Conservation (phyloP, 768 basidiomycete species). For the Kwoniella mangroviensis region DNA sequence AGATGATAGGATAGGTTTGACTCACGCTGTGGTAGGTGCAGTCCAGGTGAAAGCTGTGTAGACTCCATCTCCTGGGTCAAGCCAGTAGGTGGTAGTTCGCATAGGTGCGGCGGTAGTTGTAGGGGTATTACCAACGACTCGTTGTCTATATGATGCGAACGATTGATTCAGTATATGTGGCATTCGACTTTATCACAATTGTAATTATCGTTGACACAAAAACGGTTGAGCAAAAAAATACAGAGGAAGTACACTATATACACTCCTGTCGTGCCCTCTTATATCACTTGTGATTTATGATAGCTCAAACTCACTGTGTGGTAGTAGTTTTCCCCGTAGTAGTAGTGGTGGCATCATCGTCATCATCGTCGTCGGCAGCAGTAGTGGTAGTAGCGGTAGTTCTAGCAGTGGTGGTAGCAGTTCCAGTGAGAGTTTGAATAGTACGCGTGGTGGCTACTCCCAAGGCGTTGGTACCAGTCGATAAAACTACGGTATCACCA, state of each 20-base stretch:
- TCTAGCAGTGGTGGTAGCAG: slow-evolving; percentile 7
- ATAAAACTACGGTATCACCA: slow-evolving; percentile 47
- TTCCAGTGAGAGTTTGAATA: slow-evolving; percentile 28
- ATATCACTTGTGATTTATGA: background rate
- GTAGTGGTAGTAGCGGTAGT: slow-evolving; percentile 17
- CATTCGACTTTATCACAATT: no score
- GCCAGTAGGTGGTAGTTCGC: slow-evolving; percentile 36
- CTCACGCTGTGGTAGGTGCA: slow-evolving; percentile 42
- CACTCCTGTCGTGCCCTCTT: no score
- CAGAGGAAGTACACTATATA: no score
- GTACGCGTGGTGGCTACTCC: slow-evolving; percentile 34
- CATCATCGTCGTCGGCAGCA: slow-evolving; percentile 8
- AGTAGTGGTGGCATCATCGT: slow-evolving; percentile 17
- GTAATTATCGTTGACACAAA: no score
- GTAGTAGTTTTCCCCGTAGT: slow-evolving; percentile 19
- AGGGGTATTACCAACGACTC: slow-evolving; percentile 10
- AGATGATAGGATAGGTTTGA: background rate
- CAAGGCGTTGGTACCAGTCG: slow-evolving; percentile 36
- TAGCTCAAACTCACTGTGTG: slow-evolving; percentile 20
- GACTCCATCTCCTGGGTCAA: slow-evolving; percentile 41
- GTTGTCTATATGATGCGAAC: background rate
- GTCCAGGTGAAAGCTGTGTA: slow-evolving; percentile 46
- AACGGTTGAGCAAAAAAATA: no score
- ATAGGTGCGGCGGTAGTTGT: slow-evolving; percentile 18
- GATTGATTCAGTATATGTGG: background rate